Conservation (phyloP, 192 early-diverging fungal species). For the Irineochytrium annulatum region DNA sequence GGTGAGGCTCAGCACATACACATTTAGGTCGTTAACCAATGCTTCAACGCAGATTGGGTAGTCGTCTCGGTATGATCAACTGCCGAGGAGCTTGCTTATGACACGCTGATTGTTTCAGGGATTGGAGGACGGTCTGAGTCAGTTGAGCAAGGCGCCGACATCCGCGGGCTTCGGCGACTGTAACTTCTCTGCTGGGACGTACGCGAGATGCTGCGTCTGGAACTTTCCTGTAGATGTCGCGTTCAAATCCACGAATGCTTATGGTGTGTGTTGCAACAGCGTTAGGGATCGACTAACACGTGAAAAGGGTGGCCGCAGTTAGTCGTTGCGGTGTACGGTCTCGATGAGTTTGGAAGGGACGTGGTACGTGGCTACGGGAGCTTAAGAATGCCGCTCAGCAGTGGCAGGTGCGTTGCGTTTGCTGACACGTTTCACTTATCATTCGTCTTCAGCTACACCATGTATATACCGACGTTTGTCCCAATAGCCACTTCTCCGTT, state of each 20-base stretch:
- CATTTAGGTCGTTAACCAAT: not conserved
- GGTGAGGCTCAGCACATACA: slow-evolving; percentile 37
- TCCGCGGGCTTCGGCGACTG: slow-evolving; percentile 19
- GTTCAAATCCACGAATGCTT: slow-evolving; percentile 59
- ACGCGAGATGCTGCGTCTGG: slow-evolving; percentile 50
- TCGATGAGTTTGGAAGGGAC: slow-evolving; percentile 58
- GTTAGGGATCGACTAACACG: not conserved
- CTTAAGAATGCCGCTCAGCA: slow-evolving; percentile 29
- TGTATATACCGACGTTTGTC: slow-evolving; percentile 48
- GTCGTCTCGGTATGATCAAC: slow-evolving; percentile 32
- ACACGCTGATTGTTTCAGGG: slow-evolving; percentile 27
- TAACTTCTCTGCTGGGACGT: slow-evolving; percentile 17
- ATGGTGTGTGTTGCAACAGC: slow-evolving; percentile 26
- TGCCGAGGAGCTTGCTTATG: not conserved
- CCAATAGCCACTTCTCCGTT: slow-evolving; percentile 52
- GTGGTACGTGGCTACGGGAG: slow-evolving; percentile 58
- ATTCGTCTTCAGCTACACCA: slow-evolving; percentile 29
- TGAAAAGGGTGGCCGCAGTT: slow-evolving; percentile 55
- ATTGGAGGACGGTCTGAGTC: slow-evolving; percentile 58
- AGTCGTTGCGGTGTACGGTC: slow-evolving; percentile 53
- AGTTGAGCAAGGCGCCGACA: slow-evolving; percentile 30
- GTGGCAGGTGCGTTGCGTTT: slow-evolving; percentile 37
- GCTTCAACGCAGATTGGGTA: too few relatives aligned
- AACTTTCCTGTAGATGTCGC: slow-evolving; percentile 57
- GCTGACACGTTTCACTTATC: not conserved